Evolutionary conservation across 2,329 filamentous ascomycete species (phyloP).

Genomic region (Fusarium nanum): DNA sequence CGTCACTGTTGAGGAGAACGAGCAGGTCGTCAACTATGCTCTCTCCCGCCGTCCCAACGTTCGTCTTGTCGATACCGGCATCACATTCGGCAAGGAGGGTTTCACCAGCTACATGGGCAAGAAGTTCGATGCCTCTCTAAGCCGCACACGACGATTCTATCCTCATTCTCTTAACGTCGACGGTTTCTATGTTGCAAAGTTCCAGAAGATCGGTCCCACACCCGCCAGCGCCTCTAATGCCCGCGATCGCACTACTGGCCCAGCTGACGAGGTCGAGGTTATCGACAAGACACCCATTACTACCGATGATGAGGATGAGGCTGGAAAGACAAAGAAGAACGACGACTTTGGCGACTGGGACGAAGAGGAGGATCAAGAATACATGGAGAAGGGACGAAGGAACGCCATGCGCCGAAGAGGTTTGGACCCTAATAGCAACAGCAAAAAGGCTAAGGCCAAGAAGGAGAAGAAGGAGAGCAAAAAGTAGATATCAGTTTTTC

Average conservation of each 20-base stretch:
- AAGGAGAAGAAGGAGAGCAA: conserved; percentile 48
- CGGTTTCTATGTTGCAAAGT: conserved; percentile 97
- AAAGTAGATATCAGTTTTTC: conserved; percentile 38
- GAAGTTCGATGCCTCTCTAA: conserved; percentile 86
- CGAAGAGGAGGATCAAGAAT: conserved; percentile 76
- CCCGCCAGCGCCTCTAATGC: conserved; percentile 62
- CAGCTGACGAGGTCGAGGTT: conserved; percentile 56
- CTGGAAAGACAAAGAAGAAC: conserved; percentile 54
- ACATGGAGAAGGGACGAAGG: conserved; percentile 78
- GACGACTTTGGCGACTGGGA: conserved; percentile 79
- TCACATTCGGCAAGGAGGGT: conserved; percentile 91
- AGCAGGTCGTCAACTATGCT: conserved; percentile 93
- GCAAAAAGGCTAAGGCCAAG: conserved; percentile 48
- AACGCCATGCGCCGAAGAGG: conserved; percentile 80
- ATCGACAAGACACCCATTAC: conserved; percentile 78
- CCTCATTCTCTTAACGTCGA: conserved; percentile 95
- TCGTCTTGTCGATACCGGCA: conserved; percentile 88
- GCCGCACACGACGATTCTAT: conserved; percentile 86
- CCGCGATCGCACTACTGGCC: conserved; percentile 49
- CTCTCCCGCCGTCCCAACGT: conserved; percentile 93
- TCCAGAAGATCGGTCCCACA: conserved; percentile 89
- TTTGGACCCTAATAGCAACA: conserved; percentile 72
- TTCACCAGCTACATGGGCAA: conserved; percentile 94
- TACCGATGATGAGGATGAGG: conserved; percentile 54
- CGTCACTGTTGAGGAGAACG: conserved; percentile 90